Percentiles rank a stretch among this genome's conserved stretches.
These are phyloP conservation scores for Erythrophleum fordii DNA, from an alignment of 306 rosid genomes.

Conservation along the genomic window DNA sequence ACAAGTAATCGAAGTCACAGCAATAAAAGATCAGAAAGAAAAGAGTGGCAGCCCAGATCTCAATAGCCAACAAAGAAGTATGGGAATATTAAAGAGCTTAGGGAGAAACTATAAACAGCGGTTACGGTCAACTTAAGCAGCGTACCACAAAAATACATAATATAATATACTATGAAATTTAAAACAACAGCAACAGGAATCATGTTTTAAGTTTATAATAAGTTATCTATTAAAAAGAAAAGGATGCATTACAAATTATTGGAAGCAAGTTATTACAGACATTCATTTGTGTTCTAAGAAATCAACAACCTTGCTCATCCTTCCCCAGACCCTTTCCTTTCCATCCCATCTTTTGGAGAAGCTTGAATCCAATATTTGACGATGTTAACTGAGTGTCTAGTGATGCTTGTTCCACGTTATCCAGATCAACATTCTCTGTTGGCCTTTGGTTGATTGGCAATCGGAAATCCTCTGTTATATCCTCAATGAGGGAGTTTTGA, in stretches of 20 bases:
- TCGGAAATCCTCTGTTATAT: conserved; percentile 74
- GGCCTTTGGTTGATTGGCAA: conserved; percentile 91
- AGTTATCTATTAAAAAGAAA: neutral
- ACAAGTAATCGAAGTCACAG: conserved; percentile 4
- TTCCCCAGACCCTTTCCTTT: conserved; percentile 98
- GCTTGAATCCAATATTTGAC: conserved; percentile 90
- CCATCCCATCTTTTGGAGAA: conserved; percentile 99
- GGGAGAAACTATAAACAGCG: neutral
- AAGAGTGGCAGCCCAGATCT: neutral
- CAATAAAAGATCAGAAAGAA: neutral
- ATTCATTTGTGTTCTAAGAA: neutral
- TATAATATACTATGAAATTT: neutral
- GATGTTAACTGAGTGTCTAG: conserved; percentile 80
- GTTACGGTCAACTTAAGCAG: neutral
- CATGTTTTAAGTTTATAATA: neutral
- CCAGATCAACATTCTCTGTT: conserved; percentile 93
- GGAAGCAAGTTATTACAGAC: neutral
- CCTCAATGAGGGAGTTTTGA: conserved; percentile 60
- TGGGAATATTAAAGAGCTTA: neutral
- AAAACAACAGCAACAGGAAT: conserved; percentile 2
- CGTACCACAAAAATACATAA: neutral
- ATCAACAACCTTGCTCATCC: conserved; percentile 88
- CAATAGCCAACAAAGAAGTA: conserved; percentile 17
- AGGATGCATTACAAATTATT: neutral
- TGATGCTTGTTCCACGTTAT: conserved; percentile 95